Evolutionary conservation across 23 red algal species (phyloP).

Genomic region (Pyropia haitanensis): DNA sequence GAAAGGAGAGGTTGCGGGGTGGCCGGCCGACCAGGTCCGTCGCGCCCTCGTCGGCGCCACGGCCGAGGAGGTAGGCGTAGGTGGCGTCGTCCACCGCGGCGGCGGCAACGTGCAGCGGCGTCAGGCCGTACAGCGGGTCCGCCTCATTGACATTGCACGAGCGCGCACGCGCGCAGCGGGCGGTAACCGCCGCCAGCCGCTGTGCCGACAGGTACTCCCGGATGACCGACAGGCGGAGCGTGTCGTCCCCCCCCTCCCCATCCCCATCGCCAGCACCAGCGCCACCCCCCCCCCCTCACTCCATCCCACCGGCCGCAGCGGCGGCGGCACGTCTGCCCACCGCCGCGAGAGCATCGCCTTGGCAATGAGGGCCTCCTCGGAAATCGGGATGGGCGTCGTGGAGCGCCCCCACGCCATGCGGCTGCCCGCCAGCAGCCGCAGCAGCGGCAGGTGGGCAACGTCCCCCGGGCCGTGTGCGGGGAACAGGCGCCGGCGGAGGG

Average conservation of each 20-base stretch:
- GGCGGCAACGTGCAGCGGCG: conserved; percentile 41
- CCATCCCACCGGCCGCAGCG: conserved; percentile 6
- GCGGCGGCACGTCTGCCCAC: conserved; percentile 6
- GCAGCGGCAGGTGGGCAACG: neutral
- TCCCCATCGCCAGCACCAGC: too few relatives aligned
- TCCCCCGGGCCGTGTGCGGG: neutral
- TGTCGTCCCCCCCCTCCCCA: conserved; percentile 1
- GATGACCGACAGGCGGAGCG: conserved; percentile 12
- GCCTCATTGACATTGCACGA: conserved; percentile 17
- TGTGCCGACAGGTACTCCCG: conserved; percentile 22
- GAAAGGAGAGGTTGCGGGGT: conserved; percentile 37
- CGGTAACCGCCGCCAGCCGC: conserved; percentile 9
- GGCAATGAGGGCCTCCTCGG: conserved; percentile 30
- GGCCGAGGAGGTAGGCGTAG: conserved; percentile 5
- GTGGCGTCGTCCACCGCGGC: conserved; percentile 5
- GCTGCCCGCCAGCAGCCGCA: neutral
- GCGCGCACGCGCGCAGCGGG: conserved; percentile 4
- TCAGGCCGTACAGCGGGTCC: conserved; percentile 29
- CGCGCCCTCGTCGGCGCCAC: conserved; percentile 14
- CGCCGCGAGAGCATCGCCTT: conserved; percentile 41
- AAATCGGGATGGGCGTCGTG: conserved; percentile 50
- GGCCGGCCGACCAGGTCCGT: conserved; percentile 26
- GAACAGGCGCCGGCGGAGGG: neutral
- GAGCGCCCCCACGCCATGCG: conserved; percentile 13
- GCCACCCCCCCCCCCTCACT: too few relatives aligned